phyloP scores from a whole-genome alignment of 306 rosid genomes.

The Begonia loranthoides region DNA sequence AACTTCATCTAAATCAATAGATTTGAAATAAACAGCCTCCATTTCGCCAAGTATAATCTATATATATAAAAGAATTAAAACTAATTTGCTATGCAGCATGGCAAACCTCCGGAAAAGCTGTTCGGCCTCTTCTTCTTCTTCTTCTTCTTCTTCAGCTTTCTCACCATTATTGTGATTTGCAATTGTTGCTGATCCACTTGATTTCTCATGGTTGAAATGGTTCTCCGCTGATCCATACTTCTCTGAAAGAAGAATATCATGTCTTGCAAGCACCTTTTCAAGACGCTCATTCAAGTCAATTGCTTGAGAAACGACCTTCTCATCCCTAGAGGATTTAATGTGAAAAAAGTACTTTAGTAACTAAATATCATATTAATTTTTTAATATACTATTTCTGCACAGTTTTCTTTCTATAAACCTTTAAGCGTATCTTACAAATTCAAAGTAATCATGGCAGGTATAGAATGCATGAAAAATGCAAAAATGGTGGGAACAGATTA shows the following conservation, averaged over 20 bases:
- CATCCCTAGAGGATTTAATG: constrained; percentile 33
- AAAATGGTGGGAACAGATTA: too few species aligned
- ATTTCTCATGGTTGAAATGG: constrained; percentile 32
- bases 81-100: too few species aligned
- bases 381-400: too few species aligned
- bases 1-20: too few species aligned
- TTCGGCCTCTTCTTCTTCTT: constrained; percentile 83
- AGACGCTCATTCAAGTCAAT: constrained; percentile 81
- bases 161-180: constrained; percentile 30
- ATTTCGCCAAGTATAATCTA: too few species aligned
- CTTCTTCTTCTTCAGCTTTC: constrained; percentile 76
- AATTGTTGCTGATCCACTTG: constrained; percentile 29
- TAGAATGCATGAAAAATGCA: too few species aligned
- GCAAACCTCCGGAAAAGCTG: constrained; percentile 74
- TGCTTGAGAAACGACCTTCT: constrained; percentile 66
- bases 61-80: too few species aligned
- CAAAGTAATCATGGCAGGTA: too few species aligned
- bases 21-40: too few species aligned
- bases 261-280: constrained; percentile 76
- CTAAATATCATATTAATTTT: too few species aligned
- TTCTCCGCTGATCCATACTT: constrained; percentile 30
- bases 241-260: constrained; percentile 65
- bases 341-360: background rate
- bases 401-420: too few species aligned
- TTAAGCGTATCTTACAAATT: too few species aligned